phyloP scores from a whole-genome alignment of 805 yeast genomes.

The Cyberlindnera lachancei region DNA sequence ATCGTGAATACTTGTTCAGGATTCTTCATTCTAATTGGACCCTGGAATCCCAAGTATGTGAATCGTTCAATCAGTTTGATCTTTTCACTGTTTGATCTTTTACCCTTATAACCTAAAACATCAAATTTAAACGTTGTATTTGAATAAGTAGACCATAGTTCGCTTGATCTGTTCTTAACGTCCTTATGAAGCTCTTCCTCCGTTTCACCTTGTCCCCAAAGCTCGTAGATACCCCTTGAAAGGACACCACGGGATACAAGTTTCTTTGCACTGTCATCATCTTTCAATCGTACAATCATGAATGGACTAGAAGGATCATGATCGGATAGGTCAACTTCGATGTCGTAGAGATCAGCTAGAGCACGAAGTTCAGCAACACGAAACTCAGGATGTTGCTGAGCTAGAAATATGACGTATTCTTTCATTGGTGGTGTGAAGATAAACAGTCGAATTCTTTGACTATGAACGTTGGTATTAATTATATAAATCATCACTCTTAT shows the following conservation, averaged over 20 bases:
- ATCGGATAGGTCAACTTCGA: conserved; percentile 49
- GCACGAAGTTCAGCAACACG: conserved; percentile 80
- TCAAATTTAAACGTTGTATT: conserved; percentile 70
- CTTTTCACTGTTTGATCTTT: conserved; percentile 42
- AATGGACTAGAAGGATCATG: conserved; percentile 65
- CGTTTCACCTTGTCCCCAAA: conserved; percentile 67
- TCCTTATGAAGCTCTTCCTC: conserved; percentile 51
- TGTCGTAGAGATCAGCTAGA: conserved; percentile 55
- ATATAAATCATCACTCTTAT: no score
- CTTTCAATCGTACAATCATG: conserved; percentile 54
- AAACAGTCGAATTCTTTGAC: no score
- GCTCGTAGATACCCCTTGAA: conserved; percentile 69
- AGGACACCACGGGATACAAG: conserved; percentile 64
- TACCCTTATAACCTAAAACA: conserved; percentile 69
- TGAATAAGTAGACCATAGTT: conserved; percentile 26
- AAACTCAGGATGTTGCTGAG: conserved; percentile 76
- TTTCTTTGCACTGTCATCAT: conserved; percentile 58
- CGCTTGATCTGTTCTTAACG: conserved; percentile 24
- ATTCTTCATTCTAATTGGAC: conserved; percentile 68
- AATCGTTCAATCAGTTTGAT: conserved; percentile 65
- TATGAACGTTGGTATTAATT: no score
- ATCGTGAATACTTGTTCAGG: conserved; percentile 68
- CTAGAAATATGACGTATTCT: conserved; percentile 71
- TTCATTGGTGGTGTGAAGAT: conserved; percentile 27
- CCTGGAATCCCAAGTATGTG: conserved; percentile 60